Evolutionary conservation across 192 early-diverging fungal species (phyloP).

Genomic region (Coemansia sp.): DNA sequence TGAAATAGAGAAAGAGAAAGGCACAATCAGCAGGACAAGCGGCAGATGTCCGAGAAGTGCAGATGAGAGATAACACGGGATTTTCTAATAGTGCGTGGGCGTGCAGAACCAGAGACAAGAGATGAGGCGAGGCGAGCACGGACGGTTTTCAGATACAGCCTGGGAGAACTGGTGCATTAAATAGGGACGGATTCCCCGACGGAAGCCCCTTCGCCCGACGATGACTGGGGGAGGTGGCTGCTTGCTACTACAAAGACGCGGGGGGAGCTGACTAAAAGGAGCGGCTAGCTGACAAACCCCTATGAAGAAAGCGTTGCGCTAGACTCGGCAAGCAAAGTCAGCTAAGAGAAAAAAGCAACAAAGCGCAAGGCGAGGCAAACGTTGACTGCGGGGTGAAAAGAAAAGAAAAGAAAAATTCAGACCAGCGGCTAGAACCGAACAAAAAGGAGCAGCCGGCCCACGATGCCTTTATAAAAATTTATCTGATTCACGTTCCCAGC

Average conservation of each 20-base stretch:
- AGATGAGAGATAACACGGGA: conserved; percentile 8
- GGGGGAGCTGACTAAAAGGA: neutral
- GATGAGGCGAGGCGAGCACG: neutral
- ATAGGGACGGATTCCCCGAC: neutral
- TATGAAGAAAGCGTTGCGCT: too few species aligned
- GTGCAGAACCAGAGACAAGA: neutral
- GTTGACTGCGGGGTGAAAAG: neutral
- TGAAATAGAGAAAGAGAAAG: neutral
- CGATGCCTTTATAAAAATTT: neutral
- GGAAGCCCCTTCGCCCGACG: too few species aligned
- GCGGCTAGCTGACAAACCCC: neutral
- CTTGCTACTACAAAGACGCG: neutral
- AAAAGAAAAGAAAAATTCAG: neutral
- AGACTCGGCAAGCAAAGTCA: too few species aligned
- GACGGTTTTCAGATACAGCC: neutral
- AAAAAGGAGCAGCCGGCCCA: neutral
- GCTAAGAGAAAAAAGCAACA: too few species aligned
- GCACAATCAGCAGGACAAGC: neutral
- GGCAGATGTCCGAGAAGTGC: neutral
- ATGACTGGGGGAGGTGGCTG: too few species aligned
- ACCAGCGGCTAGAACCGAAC: neutral
- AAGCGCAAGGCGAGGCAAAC: neutral
- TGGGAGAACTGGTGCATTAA: neutral
- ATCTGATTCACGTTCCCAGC: neutral
- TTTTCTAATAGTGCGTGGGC: neutral